Evolutionary conservation across 768 basidiomycete genomes (phyloP), one percentile per base, ranked within the genome.

Genomic region (Tephrocybe sp.): DNA sequence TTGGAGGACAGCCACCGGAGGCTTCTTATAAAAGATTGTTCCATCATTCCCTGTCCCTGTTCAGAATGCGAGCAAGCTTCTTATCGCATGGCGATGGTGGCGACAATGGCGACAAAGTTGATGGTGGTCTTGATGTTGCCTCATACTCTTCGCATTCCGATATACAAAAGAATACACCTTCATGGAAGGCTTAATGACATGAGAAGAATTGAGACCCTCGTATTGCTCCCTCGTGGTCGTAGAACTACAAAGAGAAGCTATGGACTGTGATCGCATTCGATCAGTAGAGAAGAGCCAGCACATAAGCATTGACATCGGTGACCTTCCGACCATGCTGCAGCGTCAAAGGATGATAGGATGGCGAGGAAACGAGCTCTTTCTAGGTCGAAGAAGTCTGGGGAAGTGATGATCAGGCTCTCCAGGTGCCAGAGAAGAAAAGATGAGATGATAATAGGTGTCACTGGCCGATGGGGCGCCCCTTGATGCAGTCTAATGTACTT

Each of bases 1-100:
- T 54, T 45, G 44, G 23, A 45, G 23, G 22, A 38, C 9, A 16
- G n/a, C 40, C 49, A 33, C 22, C 31, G 34, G 19, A 27, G 21
- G 18, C 24, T 37, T 40, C 19, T 8, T 23, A 30, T 24, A n/a
- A 31, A 34, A 19, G 24, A 42, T 48, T 18, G 29, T 11, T 41
- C n/a, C n/a, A n/a, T n/a, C n/a, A n/a, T n/a, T 21, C 34, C 27
- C 31, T 31, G 25, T 43, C 24, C 24, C 13, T n/a, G n/a, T n/a
- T n/a, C n/a, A n/a, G n/a, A n/a, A n/a, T n/a, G n/a, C n/a, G n/a
- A n/a, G n/a, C n/a, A n/a, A n/a, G n/a, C n/a, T n/a, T n/a, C n/a
- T n/a, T n/a, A n/a, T n/a, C n/a, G n/a, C n/a, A n/a, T n/a, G n/a
- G n/a, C n/a, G n/a, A n/a, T n/a, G n/a, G n/a, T n/a, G n/a, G n/a